Base-by-base conservation (phyloP, 352 stramenopile genomes). In the Pythium myriotylum region DNA sequence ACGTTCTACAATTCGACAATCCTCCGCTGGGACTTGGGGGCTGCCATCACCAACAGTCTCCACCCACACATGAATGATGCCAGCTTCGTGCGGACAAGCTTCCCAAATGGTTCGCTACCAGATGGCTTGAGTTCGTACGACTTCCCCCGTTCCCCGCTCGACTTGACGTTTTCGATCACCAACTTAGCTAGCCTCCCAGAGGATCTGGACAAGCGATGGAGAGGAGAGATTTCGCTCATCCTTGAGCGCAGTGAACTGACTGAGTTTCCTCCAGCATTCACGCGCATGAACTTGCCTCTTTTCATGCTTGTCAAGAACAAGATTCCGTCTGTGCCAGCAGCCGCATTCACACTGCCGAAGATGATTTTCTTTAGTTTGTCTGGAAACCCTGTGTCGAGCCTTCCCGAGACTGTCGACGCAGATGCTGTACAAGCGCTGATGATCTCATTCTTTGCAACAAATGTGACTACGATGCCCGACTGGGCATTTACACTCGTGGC, bases 121-220 rank as follows among this genome's bases (percentile, higher is more conserved):
- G 17, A 9, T 10, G 52, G 52, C 12, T 23, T 59, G 3, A 17
- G 16, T 14, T 32, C 40, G 4, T 17, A 29, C 12, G 39, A 42
- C 12, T 59, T 59, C 19, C 52, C 52, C 2, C 17, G 8, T 1
- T 5, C 23, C 8, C 46, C 67, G 2, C n/a, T 47, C 9, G 57
- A 64, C 23, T 32, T 67, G 16, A 40, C 42, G 26, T 42, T 72
- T 19, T 51, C 51, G 4, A 16, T 64, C 4, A 64, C 53, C 3
- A 72, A 67, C 33, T 9, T 72, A 8, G 17, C n/a, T 17, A 19
- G 6, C 0, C 27, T 72, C 20, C 64, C 58, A 0, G 16, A 45
- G 6, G 52, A 65, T 33, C 37, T 66, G 9, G 45, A 54, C 27
- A 17, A 27, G 9, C 19, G 23, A n/a, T 70, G 63, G 63, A 29